These are phyloP conservation scores for Syzygium oleosum DNA, from an alignment of 345 rosid genomes.

Conservation along the genomic window DNA sequence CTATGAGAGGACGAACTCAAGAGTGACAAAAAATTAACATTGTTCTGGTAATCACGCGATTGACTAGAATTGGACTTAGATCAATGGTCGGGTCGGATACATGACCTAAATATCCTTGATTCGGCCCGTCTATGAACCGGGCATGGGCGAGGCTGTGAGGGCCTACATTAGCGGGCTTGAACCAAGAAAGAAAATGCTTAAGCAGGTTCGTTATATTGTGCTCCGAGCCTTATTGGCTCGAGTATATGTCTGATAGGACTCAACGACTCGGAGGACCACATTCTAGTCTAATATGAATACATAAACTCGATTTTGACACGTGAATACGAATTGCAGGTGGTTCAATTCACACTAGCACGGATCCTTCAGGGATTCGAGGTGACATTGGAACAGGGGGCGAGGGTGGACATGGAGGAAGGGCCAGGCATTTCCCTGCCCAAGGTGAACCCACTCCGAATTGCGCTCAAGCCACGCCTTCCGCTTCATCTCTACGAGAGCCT, in stretches of 20 bases:
- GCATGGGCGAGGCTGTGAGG: neutral
- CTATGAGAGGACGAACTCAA: neutral
- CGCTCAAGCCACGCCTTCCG: constrained; percentile 29
- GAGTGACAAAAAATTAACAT: neutral
- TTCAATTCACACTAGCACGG: constrained; percentile 33
- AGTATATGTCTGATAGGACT: neutral
- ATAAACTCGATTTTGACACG: neutral
- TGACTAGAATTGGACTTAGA: neutral
- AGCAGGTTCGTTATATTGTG: neutral
- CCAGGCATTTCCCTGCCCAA: constrained; percentile 38
- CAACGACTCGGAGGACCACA: neutral
- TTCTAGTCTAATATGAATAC: neutral
- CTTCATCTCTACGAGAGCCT: neutral
- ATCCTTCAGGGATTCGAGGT: constrained; percentile 41
- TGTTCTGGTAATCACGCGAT: neutral
- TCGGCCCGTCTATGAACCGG: neutral
- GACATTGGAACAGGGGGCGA: neutral
- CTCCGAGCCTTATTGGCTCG: neutral
- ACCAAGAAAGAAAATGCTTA: neutral
- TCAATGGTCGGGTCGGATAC: neutral
- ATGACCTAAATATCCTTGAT: neutral
- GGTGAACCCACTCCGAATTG: constrained; percentile 25
- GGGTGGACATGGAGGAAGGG: constrained; percentile 40
- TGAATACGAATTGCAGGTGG: constrained; percentile 2
- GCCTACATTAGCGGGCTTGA: neutral